phyloP scores from a whole-genome alignment of 2,329 filamentous ascomycete genomes.

The Penicillium sp. region DNA sequence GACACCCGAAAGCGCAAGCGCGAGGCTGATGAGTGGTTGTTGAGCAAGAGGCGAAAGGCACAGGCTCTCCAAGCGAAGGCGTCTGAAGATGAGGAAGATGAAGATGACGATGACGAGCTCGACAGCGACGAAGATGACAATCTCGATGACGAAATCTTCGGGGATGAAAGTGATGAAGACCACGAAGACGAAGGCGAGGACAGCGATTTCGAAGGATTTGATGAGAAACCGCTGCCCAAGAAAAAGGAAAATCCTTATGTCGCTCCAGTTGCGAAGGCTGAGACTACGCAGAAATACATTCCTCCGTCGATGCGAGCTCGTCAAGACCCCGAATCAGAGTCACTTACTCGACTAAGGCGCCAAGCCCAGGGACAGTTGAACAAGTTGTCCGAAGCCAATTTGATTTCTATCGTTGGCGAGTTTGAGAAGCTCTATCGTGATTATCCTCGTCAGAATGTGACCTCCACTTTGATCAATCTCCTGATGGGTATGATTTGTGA shows the following conservation, averaged over 20 bases:
- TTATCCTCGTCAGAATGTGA: conserved; percentile 84
- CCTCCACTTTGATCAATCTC: conserved; percentile 72
- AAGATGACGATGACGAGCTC: conserved; percentile 31
- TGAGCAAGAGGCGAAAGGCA: conserved; percentile 57
- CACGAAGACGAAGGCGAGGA: conserved; percentile 36
- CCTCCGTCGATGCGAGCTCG: conserved; percentile 76
- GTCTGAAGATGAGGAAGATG: conserved; percentile 6
- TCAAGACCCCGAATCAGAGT: conserved; percentile 63
- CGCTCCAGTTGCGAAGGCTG: conserved; percentile 58
- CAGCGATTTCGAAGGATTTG: conserved; percentile 35
- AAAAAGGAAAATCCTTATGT: conserved; percentile 83
- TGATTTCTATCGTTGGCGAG: conserved; percentile 78
- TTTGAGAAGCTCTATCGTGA: conserved; percentile 80
- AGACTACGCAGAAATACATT: conserved; percentile 68
- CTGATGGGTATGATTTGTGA: conserved; percentile 78
- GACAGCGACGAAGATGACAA: conserved; percentile 23
- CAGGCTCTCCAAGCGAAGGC: conserved; percentile 27
- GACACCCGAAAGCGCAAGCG: conserved; percentile 56
- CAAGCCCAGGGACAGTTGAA: conserved; percentile 89
- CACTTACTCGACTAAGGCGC: conserved; percentile 66
- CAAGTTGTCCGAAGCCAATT: conserved; percentile 84
- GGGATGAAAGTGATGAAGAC: conserved; percentile 27
- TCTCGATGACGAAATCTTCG: conserved; percentile 27
- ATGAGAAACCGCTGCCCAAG: conserved; percentile 43
- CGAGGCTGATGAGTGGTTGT: conserved; percentile 63